A percentile compares a stretch with the other conserved stretches of the same genome.
phyloP scores from a whole-genome alignment of 768 basidiomycete species.

The Podaxis carcinomalis region DNA sequence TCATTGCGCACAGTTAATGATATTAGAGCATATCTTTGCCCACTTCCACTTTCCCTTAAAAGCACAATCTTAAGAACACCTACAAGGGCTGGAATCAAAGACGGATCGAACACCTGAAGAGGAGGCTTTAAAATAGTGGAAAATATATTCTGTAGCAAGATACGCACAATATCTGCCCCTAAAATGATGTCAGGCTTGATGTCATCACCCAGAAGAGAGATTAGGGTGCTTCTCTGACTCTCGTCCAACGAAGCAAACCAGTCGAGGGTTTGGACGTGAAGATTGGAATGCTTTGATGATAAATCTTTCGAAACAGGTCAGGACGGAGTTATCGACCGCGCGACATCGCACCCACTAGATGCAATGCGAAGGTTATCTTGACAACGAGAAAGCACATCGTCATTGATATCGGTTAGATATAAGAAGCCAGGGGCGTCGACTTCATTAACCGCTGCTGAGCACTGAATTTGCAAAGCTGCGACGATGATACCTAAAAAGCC shows the following conservation, averaged over 20 bases:
- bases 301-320: slow-evolving; percentile 36
- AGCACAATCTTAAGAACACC: slow-evolving; percentile 44
- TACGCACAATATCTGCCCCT: slow-evolving; percentile 62
- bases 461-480: slow-evolving; percentile 48
- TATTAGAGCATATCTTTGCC: slow-evolving; percentile 33
- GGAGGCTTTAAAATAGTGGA: not conserved
- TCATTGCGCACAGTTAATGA: slow-evolving; percentile 57
- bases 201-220: slow-evolving; percentile 34
- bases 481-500: slow-evolving; percentile 72
- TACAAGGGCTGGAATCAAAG: slow-evolving; percentile 53
- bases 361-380: slow-evolving; percentile 52
- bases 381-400: slow-evolving; percentile 59
- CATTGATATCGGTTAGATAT: slow-evolving; percentile 62
- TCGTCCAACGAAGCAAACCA: slow-evolving; percentile 58
- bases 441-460: not conserved
- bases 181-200: slow-evolving; percentile 55
- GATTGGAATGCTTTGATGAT: slow-evolving; percentile 43
- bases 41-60: slow-evolving; percentile 15
- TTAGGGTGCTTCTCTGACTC: slow-evolving; percentile 19
- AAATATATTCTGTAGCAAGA: not conserved
- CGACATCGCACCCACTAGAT: slow-evolving; percentile 57
- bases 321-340: slow-evolving; percentile 18
- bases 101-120: slow-evolving; percentile 63
- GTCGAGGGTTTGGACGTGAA: slow-evolving; percentile 50
- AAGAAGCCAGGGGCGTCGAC: slow-evolving; percentile 11